Conservation (phyloP, 2,329 filamentous ascomycete species). For the Aspergillus flavus region DNA sequence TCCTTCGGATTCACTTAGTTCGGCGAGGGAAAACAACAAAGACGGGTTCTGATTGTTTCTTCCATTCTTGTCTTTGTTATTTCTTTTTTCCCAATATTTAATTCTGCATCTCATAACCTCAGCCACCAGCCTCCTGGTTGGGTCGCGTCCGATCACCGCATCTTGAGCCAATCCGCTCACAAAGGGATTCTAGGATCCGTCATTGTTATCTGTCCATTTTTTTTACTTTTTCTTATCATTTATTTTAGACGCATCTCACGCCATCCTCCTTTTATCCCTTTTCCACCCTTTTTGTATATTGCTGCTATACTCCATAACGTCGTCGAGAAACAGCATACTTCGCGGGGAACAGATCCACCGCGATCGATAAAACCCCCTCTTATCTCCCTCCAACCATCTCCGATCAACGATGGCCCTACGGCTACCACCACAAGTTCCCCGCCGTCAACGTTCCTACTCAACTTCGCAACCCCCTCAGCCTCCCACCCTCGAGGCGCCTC, state of each 20-base stretch:
- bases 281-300: not conserved
- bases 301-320: not conserved
- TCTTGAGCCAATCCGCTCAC: not conserved
- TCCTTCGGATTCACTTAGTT: not conserved
- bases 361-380: slow-evolving; percentile 20
- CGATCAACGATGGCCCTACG: slow-evolving; percentile 40
- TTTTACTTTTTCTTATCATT: slow-evolving; percentile 1
- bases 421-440: slow-evolving; percentile 39
- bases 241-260: not conserved
- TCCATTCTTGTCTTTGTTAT: not conserved
- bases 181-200: not conserved
- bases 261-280: not conserved
- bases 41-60: not conserved
- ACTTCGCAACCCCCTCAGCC: slow-evolving; percentile 28
- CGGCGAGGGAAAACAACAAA: not conserved
- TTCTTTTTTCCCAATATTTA: not conserved
- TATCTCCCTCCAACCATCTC: slow-evolving; percentile 11
- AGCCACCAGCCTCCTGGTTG: not conserved
- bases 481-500: slow-evolving; percentile 30
- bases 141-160: not conserved
- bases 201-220: slow-evolving; percentile 4
- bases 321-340: not conserved
- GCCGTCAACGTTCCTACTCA: slow-evolving; percentile 38
- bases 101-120: not conserved
- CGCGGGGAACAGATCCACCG: slow-evolving; percentile 28